Percentiles rank a stretch among this genome's conserved stretches.
Conservation (phyloP, 805 yeast genomes). For the Barnettozyma vustinii region DNA sequence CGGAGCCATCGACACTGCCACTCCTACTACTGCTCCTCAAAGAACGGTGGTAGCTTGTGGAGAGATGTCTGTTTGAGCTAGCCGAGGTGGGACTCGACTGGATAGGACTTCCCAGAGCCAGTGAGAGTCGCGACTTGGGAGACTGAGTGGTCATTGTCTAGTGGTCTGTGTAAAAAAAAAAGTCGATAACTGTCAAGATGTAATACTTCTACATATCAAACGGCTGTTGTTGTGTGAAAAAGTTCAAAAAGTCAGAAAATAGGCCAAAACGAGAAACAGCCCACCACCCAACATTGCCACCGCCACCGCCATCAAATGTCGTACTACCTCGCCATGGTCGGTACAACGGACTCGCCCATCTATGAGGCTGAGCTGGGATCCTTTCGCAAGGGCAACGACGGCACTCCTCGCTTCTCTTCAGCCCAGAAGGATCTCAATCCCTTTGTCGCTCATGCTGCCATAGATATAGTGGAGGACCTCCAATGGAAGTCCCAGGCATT, state of each 20-base stretch:
- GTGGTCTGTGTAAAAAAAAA: background rate
- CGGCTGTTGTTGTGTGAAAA: background rate
- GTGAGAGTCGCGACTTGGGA: background rate
- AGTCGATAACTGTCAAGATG: too few species aligned
- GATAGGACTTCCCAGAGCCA: conserved; percentile 2
- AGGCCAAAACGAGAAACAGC: background rate
- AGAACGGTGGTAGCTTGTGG: background rate
- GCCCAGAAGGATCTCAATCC: conserved; percentile 79
- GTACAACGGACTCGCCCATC: conserved; percentile 78
- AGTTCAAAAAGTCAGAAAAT: background rate
- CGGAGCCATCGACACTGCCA: background rate
- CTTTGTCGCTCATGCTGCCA: conserved; percentile 79
- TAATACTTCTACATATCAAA: too few species aligned
- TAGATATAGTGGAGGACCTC: conserved; percentile 86
- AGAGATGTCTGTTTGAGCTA: background rate
- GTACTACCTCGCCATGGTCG: conserved; percentile 85
- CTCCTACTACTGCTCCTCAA: background rate
- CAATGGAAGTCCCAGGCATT: conserved; percentile 71
- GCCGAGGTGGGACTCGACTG: background rate
- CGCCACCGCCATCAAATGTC: conserved; percentile 41
- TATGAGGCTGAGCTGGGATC: conserved; percentile 86
- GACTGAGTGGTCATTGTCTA: conserved; percentile 1
- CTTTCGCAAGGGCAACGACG: conserved; percentile 60
- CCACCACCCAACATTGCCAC: background rate
- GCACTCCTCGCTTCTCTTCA: conserved; percentile 37